Conservation (phyloP, 2,329 filamentous ascomycete species). For the Cordyceps pruinosa region DNA sequence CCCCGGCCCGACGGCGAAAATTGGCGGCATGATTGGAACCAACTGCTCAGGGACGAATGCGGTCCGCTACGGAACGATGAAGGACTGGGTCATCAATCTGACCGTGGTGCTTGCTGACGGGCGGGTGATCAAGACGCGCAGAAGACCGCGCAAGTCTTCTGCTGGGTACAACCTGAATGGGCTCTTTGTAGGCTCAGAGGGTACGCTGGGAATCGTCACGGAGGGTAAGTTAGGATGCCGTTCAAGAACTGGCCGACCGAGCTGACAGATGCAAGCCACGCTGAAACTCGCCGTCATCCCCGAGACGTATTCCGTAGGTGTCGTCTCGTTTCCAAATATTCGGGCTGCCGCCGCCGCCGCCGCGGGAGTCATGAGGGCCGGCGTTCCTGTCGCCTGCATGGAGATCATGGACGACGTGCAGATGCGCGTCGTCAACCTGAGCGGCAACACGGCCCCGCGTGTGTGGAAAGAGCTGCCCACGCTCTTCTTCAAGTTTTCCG, state of each 20-base stretch:
- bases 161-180: conserved; percentile 79
- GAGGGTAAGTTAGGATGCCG: conserved; percentile 40
- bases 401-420: conserved; percentile 87
- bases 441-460: conserved; percentile 59
- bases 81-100: conserved; percentile 78
- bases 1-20: conserved; percentile 66
- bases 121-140: conserved; percentile 69
- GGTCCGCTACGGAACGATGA: conserved; percentile 78
- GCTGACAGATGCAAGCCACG: conserved; percentile 43
- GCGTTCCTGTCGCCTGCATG: conserved; percentile 68
- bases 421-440: conserved; percentile 74
- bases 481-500: conserved; percentile 80
- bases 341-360: conserved; percentile 69
- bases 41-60: conserved; percentile 75
- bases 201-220: conserved; percentile 73
- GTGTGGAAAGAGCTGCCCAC: conserved; percentile 72
- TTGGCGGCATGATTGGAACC: conserved; percentile 77
- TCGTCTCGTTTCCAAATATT: conserved; percentile 72
- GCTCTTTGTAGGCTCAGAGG: conserved; percentile 75
- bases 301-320: conserved; percentile 68
- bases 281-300: conserved; percentile 73
- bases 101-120: conserved; percentile 77
- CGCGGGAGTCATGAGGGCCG: conserved; percentile 67
- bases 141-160: conserved; percentile 71
- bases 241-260: neutral